Percentiles rank a stretch among this genome's conserved stretches.
phyloP scores from a whole-genome alignment of 31 red algal genomes.

The Bonnemaisonia californica region DNA sequence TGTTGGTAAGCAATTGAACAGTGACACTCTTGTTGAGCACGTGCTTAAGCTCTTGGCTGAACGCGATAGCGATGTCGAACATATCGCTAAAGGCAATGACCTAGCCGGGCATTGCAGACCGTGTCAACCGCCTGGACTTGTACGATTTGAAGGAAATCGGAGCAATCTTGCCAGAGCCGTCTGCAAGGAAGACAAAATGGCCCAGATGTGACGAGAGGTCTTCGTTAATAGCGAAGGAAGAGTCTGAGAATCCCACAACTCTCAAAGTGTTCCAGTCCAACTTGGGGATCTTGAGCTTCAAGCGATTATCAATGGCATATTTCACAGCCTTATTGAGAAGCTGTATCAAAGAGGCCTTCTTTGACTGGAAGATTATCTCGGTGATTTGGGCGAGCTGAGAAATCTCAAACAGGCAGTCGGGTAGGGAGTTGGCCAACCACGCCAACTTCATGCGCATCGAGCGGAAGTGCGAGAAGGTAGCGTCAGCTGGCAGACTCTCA shows the following conservation, averaged over 20 bases:
- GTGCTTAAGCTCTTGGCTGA: background rate
- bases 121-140: background rate
- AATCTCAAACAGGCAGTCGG: background rate
- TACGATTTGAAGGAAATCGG: background rate
- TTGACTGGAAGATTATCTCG: background rate
- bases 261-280: background rate
- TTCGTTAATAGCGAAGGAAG: background rate
- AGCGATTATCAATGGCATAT: background rate
- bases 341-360: background rate
- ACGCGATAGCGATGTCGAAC: background rate
- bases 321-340: background rate
- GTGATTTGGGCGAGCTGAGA: background rate
- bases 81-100: background rate
- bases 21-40: background rate
- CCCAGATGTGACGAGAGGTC: background rate
- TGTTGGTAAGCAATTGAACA: background rate
- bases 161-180: background rate
- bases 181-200: background rate
- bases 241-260: background rate
- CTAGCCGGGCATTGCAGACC: background rate
- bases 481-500: background rate
- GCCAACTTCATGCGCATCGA: too few species aligned
- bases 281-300: background rate
- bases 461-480: background rate
- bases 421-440: background rate